These are phyloP conservation scores for Rutstroemia sp. DNA, from an alignment of 2,329 filamentous ascomycete species.

Conservation along the genomic window DNA sequence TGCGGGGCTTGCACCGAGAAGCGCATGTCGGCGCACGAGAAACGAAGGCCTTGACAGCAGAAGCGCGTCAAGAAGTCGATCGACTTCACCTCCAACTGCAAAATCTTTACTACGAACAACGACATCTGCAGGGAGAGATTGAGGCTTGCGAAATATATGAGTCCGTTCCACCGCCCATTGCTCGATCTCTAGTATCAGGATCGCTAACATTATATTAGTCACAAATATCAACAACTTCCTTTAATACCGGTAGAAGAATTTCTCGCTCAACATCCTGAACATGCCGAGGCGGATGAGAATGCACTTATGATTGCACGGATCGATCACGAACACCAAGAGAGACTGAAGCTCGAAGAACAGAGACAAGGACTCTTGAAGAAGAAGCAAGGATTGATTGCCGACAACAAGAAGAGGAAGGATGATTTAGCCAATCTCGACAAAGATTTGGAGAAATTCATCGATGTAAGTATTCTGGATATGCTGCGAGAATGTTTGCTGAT, in stretches of 20 bases:
- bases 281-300: constrained; percentile 65
- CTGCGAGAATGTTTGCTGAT: constrained; percentile 4
- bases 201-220: constrained; percentile 40
- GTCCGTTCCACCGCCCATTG: constrained; percentile 44
- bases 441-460: constrained; percentile 89
- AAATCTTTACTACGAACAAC: constrained; percentile 94
- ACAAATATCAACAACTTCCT: constrained; percentile 81
- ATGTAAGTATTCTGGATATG: constrained; percentile 44
- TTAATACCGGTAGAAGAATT: constrained; percentile 82
- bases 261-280: constrained; percentile 66
- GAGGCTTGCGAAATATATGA: constrained; percentile 84
- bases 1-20: constrained; percentile 76
- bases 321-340: constrained; percentile 79
- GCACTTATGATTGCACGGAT: constrained; percentile 85
- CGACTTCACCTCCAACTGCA: constrained; percentile 85
- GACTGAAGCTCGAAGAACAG: constrained; percentile 78
- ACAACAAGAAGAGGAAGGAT: constrained; percentile 90
- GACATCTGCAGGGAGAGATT: constrained; percentile 85
- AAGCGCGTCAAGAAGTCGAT: constrained; percentile 86
- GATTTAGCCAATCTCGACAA: constrained; percentile 86
- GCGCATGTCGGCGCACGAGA: constrained; percentile 75
- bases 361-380: constrained; percentile 68
- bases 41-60: constrained; percentile 79
- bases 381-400: constrained; percentile 61
- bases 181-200: not conserved